Base-by-base conservation (phyloP, 306 rosid species). In the Vigna reflexopilosa region DNA sequence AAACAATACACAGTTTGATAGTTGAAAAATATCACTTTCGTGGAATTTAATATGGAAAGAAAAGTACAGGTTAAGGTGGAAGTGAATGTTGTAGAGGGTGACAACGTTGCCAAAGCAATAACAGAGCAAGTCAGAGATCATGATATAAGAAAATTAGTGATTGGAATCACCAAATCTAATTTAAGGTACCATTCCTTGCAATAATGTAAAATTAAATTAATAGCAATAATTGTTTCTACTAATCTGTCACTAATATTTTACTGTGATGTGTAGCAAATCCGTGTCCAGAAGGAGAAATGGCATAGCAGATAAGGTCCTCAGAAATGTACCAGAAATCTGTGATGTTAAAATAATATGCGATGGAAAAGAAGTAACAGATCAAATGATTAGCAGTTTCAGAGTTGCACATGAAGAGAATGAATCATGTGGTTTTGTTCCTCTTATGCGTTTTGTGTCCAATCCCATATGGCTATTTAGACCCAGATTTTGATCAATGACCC, bases 321-420 rank as follows among this genome's bases (percentile, higher is more conserved):
- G 45, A 26, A 72, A 56, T 36, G 77, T 47, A 19, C 72, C 72
- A 17, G 85, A 80, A 65, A 82, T 11, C 2, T 86, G 89, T 76
- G 83, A 82, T 30, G 42, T 86, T 1, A 86, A 80, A 55, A 72
- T 86, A 73, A 76, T 86, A 58, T 82, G 89, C 14, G 57, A 79
- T 66, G 86, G 86, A 58, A 82, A 30, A 9, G 89, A 86, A 48
- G 86, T 86, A 48, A 79, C 52, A 3, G 79, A 59, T 7, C 48
- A 79, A 4, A 70, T 82, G 40, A 12, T 71, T 20, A 38, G 10
- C 66, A 75, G 15, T 47, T 50, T 26, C 14, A 54, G 8, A 55
- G 57, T 5, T 28, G 28, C 78, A 20, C 24, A 32, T 7, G 28
- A 65, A 67, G 72, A 69, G 13, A 1, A 81, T 62, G 73, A 48